Conservation (phyloP, 208 protist species). For the Leishmania tropica region DNA sequence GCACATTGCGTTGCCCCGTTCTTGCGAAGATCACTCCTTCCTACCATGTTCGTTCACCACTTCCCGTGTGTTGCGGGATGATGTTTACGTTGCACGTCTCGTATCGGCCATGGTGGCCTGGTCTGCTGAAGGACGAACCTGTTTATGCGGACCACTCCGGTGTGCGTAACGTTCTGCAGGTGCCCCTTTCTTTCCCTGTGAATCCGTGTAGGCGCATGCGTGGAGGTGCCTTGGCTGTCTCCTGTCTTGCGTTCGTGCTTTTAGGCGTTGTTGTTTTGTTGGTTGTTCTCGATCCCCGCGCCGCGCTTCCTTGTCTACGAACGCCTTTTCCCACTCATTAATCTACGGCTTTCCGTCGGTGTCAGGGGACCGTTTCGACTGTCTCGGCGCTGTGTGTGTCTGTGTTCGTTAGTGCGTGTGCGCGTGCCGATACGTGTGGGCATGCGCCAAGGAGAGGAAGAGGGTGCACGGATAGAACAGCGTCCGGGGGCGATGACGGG, state of each 20-base stretch:
- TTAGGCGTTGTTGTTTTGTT: background rate
- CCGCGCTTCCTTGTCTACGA: background rate
- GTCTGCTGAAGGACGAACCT: background rate
- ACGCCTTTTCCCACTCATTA: background rate
- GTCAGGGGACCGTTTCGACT: background rate
- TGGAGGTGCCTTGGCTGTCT: background rate
- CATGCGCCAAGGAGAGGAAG: no score
- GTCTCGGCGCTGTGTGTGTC: background rate
- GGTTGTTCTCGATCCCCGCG: constrained; percentile 1
- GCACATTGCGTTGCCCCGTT: background rate
- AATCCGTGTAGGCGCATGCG: background rate
- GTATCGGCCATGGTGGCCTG: background rate
- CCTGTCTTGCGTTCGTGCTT: background rate
- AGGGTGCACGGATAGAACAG: background rate
- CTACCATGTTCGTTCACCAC: background rate
- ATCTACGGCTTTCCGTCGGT: background rate
- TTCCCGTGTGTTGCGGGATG: background rate
- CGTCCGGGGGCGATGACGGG: no score
- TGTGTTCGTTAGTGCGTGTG: background rate
- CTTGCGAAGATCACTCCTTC: background rate
- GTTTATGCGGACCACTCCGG: background rate
- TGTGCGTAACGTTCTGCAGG: background rate
- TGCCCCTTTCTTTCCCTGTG: background rate
- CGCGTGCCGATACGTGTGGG: background rate
- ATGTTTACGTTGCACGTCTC: background rate